Evolutionary conservation across 2,329 filamentous ascomycete genomes (phyloP).

Genomic region (Phialophora expanda): DNA sequence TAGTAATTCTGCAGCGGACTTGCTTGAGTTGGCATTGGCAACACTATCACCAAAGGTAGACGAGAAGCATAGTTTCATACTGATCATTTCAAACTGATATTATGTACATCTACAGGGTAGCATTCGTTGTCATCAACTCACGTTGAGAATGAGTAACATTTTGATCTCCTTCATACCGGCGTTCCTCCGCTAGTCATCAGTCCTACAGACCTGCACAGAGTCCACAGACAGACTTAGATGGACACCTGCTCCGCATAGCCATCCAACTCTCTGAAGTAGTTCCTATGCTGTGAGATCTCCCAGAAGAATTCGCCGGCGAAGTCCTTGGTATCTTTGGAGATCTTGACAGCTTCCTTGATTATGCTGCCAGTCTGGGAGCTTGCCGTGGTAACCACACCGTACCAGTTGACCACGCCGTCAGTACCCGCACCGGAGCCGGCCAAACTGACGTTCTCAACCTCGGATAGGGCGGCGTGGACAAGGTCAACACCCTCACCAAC

Average conservation of each 20-base stretch:
- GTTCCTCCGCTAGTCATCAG: background rate
- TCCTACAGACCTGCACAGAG: background rate
- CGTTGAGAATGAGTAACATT: background rate
- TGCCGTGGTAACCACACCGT: conserved; percentile 75
- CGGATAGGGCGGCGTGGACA: conserved; percentile 56
- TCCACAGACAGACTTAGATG: conserved; percentile 4
- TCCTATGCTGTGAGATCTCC: conserved; percentile 72
- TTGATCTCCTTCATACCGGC: background rate
- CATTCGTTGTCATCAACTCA: background rate
- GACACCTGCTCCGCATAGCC: conserved; percentile 56
- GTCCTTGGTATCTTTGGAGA: conserved; percentile 69
- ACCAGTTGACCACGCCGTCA: conserved; percentile 65
- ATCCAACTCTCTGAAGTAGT: conserved; percentile 74
- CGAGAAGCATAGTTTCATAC: background rate
- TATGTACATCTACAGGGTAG: background rate
- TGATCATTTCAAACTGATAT: background rate
- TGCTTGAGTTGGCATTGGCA: background rate
- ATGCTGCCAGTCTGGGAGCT: conserved; percentile 52
- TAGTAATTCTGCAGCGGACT: background rate
- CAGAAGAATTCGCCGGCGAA: conserved; percentile 75
- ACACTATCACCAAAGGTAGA: background rate
- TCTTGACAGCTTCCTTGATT: conserved; percentile 65
- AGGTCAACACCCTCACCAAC: conserved; percentile 73
- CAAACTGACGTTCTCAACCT: conserved; percentile 56
- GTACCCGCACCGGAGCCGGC: conserved; percentile 48